Conservation (phyloP, 495 filamentous ascomycete species). For the Daldinia decipiens region DNA sequence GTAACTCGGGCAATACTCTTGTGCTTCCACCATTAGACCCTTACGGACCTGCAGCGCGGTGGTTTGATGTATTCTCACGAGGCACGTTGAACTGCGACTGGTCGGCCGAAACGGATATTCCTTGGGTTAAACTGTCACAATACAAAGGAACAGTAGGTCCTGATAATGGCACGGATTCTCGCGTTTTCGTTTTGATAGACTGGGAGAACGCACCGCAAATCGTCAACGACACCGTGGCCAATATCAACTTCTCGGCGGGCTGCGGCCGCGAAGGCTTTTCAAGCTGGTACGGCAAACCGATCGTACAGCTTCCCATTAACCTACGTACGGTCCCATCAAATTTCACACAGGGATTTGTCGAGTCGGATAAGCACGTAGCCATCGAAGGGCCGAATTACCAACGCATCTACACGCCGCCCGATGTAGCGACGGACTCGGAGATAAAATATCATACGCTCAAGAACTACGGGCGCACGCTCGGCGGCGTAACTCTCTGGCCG, state of each 20-base stretch:
- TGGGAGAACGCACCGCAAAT: conserved; percentile 65
- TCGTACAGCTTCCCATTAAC: conserved; percentile 68
- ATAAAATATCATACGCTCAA: conserved; percentile 64
- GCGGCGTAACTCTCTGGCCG: conserved; percentile 67
- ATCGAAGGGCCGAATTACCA: conserved; percentile 69
- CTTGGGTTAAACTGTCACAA: conserved; percentile 68
- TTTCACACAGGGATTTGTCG: conserved; percentile 72
- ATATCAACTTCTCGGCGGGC: conserved; percentile 65
- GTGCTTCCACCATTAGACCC: conserved; percentile 68
- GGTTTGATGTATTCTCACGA: conserved; percentile 73
- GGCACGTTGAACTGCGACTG: conserved; percentile 69
- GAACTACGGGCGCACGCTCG: conserved; percentile 66
- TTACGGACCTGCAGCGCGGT: conserved; percentile 68
- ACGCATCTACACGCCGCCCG: conserved; percentile 50
- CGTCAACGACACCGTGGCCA: conserved; percentile 56
- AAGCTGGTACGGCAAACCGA: conserved; percentile 55
- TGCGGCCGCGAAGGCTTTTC: conserved; percentile 64
- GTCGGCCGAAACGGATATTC: conserved; percentile 59
- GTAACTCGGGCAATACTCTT: conserved; percentile 65
- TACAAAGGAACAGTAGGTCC: conserved; percentile 63
- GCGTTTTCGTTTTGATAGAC: conserved; percentile 70
- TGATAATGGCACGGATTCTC: conserved; percentile 60
- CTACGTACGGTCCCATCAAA: conserved; percentile 61
- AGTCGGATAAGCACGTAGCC: conserved; percentile 68
- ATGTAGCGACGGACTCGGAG: conserved; percentile 50